These are phyloP conservation scores for Strobilomyces confusus DNA, from an alignment of 768 basidiomycete species.

Conservation along the genomic window DNA sequence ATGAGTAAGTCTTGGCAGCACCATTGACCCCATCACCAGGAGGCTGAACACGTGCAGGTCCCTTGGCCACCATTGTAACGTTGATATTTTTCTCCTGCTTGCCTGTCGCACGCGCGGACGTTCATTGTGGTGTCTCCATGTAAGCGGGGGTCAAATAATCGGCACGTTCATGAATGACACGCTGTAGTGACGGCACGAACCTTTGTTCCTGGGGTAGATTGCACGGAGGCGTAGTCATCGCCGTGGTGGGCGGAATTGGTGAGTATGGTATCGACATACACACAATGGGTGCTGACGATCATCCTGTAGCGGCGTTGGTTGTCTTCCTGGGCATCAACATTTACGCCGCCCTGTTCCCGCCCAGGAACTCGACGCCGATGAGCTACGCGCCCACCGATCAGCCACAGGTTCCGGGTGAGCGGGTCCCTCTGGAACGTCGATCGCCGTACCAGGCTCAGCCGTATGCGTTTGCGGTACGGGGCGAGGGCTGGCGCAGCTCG, in stretches of 20 bases:
- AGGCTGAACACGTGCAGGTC: slow-evolving; percentile 2
- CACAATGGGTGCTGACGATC: neutral
- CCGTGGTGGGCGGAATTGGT: slow-evolving; percentile 3
- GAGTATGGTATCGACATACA: neutral
- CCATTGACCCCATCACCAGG: neutral
- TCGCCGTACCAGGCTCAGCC: neutral
- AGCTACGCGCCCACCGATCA: neutral
- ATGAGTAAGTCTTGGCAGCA: slow-evolving; percentile 12
- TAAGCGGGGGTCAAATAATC: neutral
- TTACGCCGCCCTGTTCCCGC: neutral
- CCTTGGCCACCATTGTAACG: neutral
- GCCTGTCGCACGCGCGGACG: slow-evolving; percentile 10
- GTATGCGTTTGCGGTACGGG: slow-evolving; percentile 4
- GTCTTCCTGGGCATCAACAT: neutral
- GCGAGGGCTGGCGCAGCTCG: neutral
- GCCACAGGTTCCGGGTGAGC: neutral
- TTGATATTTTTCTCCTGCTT: slow-evolving; percentile 8
- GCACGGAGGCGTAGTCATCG: neutral
- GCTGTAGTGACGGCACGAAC: slow-evolving; percentile 1
- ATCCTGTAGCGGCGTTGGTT: slow-evolving; percentile 3
- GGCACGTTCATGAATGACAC: neutral
- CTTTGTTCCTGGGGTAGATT: slow-evolving; percentile 8
- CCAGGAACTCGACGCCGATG: neutral
- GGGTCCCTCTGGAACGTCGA: neutral
- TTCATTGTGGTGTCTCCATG: slow-evolving; percentile 7